A percentile compares a stretch with the other conserved stretches of the same genome.
phyloP scores from a whole-genome alignment of 371 early-diverging fungal genomes.

The Actinomortierella ambigua region DNA sequence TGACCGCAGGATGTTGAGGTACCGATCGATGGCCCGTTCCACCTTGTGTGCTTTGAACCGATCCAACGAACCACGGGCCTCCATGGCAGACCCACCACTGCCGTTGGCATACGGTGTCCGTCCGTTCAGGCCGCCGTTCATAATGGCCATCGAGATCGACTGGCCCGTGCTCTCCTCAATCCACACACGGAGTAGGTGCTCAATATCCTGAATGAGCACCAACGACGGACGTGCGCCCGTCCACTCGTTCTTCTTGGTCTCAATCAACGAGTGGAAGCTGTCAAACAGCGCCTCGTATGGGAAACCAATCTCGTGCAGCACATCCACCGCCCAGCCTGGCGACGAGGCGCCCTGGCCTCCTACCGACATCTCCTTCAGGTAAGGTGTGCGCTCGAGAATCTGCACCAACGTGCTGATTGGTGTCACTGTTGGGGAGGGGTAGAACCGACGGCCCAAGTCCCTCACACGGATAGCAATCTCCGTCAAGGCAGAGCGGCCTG shows the following conservation, averaged over 20 bases:
- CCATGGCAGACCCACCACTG: background rate
- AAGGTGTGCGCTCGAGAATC: conserved; percentile 38
- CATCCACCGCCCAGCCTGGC: conserved; percentile 41
- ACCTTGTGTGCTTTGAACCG: conserved; percentile 30
- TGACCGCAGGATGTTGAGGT: conserved; percentile 34
- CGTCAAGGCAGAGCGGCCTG: conserved; percentile 34
- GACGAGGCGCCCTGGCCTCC: conserved; percentile 4
- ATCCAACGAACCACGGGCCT: conserved; percentile 17
- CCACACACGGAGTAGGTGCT: conserved; percentile 39
- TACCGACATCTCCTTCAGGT: conserved; percentile 25
- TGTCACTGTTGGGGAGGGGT: conserved; percentile 53
- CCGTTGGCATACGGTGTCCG: background rate
- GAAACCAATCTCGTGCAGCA: conserved; percentile 41
- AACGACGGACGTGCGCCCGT: conserved; percentile 36
- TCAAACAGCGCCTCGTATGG: conserved; percentile 45
- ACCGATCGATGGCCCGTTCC: conserved; percentile 32
- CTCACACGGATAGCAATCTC: conserved; percentile 43
- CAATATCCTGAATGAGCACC: conserved; percentile 44
- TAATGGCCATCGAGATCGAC: background rate
- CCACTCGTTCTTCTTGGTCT: conserved; percentile 44
- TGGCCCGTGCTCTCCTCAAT: conserved; percentile 24
- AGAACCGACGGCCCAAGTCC: conserved; percentile 52
- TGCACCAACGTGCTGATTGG: conserved; percentile 41
- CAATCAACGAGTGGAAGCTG: conserved; percentile 39
- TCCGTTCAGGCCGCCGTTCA: background rate